Base-by-base conservation (phyloP, 2,329 filamentous ascomycete species). In the Xylariaceae sp. region DNA sequence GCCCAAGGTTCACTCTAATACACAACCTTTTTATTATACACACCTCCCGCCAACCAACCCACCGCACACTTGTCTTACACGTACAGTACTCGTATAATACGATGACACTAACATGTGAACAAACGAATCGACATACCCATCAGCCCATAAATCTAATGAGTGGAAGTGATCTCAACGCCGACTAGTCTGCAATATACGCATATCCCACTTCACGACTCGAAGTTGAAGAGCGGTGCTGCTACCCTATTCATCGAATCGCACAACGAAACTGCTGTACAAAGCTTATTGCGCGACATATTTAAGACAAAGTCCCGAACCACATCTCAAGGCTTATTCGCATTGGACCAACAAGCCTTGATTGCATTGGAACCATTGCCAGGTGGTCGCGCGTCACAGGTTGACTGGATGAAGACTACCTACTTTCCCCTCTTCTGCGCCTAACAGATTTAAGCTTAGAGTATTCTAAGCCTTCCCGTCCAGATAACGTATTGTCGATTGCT, bases 311-410 rank as follows among this genome's bases (percentile, higher is more conserved):
- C 47, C 53, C 49, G 12, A 48, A 52, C 44, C 20, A 54, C 56
- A 50, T 57, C 51, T 60, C 52, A 56, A 48, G 52, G 29, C 44
- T 56, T 46, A 49, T 52, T 42, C 45, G 50, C 48, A 54, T 16
- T 50, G 40, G 43, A 41, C 44, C 45, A 52, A 29, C 50, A 43
- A 48, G 37, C 49, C 44, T 58, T 21, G 44, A 23, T 46, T 46
- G 44, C 44, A 23, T 46, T 46, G 44, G 21, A 32, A 55, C 23
- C 23, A 52, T 26, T 55, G 58, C 54, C 52, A 62, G 54, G 58
- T 66, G 61, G 62, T 66, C 61, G 56, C 55, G 51, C 57, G 47
- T 62, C 54, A 64, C 56, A 63, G 63, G 60, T 61, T 60, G 56
- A 46, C 52, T 41, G 52, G 48, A 26, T 44, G 52, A 51, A 57